Evolutionary conservation across 306 rosid species (phyloP), one percentile per base, ranked within the genome.

Genomic region (Comarum palustre): DNA sequence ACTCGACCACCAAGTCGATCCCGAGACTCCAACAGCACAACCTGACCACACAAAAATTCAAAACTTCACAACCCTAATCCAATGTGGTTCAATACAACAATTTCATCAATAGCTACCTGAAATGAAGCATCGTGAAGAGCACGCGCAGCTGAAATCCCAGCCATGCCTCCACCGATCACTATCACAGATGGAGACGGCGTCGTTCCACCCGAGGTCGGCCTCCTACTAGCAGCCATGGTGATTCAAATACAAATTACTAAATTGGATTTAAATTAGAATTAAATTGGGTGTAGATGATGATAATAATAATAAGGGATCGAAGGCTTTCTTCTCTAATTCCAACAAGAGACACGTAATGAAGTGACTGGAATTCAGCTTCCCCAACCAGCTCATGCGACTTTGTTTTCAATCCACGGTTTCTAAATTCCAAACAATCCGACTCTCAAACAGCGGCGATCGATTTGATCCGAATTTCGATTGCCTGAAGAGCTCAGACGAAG

Each of bases 341-440:
- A 86, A 79, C 55, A 80, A 88, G 22, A 91, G 86, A 89, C 85
- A 90, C 75, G 90, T 84, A 43, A 87, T 69, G 75, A 87, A 91
- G 83, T 90, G 87, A 83, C 87, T 87, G 10, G 95, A 91, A 83
- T 88, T 89, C 72, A 84, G 90, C 74, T 89, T 89, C 87, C 96
- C 90, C 50, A 83, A 91, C 90, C 99, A 91, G 97, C 86, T 95
- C 99, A 91, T 95, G 87, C 99, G 85, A 69, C 86, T 93, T 71
- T 82, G 79, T 74, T 84, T 77, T 54, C 15, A 15, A 48, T 43
- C 59, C 58, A 66, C 51, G 50, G 0, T 47, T 29, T 43, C 9
- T 8, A 64, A 38, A 36, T 38, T 39, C 69, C 12, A 41, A 15
- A 4, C 17, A 11, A 42, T 42, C 12, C 19, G 17, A n/a, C 22